Evolutionary conservation across 345 rosid species (phyloP), one percentile per base, ranked within the genome.

Genomic region (Eucalyptus pauciflora): DNA sequence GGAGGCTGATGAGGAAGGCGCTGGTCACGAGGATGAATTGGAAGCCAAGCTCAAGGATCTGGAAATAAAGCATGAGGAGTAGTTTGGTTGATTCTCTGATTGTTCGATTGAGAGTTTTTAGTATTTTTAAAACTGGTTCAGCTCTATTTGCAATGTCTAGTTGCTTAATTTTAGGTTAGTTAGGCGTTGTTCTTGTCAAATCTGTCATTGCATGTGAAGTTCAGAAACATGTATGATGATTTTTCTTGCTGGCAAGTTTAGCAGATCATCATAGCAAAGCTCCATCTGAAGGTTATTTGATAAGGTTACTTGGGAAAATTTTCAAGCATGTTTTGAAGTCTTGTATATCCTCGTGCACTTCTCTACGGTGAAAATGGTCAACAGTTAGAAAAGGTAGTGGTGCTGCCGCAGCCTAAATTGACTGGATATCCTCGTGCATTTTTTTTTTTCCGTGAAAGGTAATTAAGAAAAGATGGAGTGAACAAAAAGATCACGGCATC

Each of bases 1-100:
- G 62, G 97, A 92, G 81, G 93, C 86, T 45, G 94, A 92, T 50
- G 98, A 94, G 31, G 94, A 93, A 56, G 96, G 93, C 58, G 93
- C 86, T 58, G 92, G 90, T 27, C 52, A 89, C 1, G 95, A 94
- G 88, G 94, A 94, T 90, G 97, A 94, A 87, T 87, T 97, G 92
- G 98, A 95, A 90, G 91, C 96, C n/a, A 94, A 92, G 92, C 97
- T 97, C 41, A 94, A 93, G 94, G 96, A 91, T 51, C 93, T 97
- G 87, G 95, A 94, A 88, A 94, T 97, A 90, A 90, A 93, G 92
- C 92, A 91, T 88, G 95, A 90, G 64, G 92, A 92, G 52, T 93
- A 89, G 89, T 48, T 85, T 15, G 25, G 83, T 80, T 76, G 29
- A 22, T 22, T 76, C 85, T 76, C 85, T 76, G 85, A 76, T 76